Base-by-base conservation (phyloP, 2,329 filamentous ascomycete genomes). In the Huntiella savannae region DNA sequence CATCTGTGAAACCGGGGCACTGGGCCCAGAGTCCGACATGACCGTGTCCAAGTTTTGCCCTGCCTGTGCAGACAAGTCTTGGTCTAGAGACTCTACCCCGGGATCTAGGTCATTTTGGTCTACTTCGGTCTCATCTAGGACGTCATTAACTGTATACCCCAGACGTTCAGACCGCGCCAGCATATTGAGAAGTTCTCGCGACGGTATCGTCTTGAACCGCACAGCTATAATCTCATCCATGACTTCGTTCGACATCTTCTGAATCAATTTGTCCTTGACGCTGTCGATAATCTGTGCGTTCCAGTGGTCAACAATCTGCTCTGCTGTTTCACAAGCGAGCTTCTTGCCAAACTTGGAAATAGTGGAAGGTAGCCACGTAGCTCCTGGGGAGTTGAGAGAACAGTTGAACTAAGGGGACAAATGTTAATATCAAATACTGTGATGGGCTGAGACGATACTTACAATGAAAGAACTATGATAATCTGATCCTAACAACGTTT, bases 121-220 rank as follows among this genome's bases (percentile, higher is more conserved):
- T 28, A 28, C 22, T 28, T 28, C 22, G 3, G 6, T 28, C 22
- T 28, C 45, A 7, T 50, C 48, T 8, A 50, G 28, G 8, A 50
- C 40, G 22, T 50, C 48, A 10, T 32, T 41, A 17, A 40, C 16
- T 4, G 41, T 50, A 47, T 75, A 76, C 2, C 73, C 73, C 0
- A 76, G 63, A 2, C 73, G 68, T 52, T 73, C 69, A 1, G 71
- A 70, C 33, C 65, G 62, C 1, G 71, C 71, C 16, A 76, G 62
- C 11, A 70, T 68, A 48, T 75, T 74, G 46, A 76, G 67, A 3
- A 76, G 62, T 10, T 66, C 63, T 19, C 69, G 64, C 1, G 70
- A 70, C 7, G 65, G 63, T 43, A 76, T 75, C 2, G 68, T 71
- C 39, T 63, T 61, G 3, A 76, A 60, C 0, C 72, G 67, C 45